Percentiles rank a stretch among this genome's conserved stretches.
Conservation (phyloP, 2,329 filamentous ascomycete genomes). For the Penicillium vulpinum region DNA sequence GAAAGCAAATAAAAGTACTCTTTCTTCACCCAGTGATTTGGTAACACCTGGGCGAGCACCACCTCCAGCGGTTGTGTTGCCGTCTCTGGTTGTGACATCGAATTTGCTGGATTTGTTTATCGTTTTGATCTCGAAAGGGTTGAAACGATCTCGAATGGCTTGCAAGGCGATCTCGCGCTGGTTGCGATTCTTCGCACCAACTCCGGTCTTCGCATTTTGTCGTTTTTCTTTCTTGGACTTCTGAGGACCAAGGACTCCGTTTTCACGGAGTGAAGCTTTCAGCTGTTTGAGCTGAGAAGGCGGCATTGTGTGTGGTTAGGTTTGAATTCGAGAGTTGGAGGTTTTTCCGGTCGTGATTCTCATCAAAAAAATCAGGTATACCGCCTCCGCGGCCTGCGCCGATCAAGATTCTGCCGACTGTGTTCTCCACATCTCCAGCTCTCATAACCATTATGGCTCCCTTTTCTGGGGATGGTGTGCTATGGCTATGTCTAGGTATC, state of each 20-base stretch:
- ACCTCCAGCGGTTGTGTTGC: conserved; percentile 51
- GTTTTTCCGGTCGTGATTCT: conserved; percentile 25
- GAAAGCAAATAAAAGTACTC: conserved; percentile 51
- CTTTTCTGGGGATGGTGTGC: conserved; percentile 37
- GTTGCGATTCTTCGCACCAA: conserved; percentile 70
- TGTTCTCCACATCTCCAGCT: conserved; percentile 23
- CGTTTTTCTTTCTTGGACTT: conserved; percentile 95
- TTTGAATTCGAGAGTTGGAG: conserved; percentile 21
- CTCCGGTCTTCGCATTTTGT: conserved; percentile 66
- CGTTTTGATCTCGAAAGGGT: conserved; percentile 92
- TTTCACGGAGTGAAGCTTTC: conserved; percentile 84
- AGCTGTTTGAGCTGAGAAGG: conserved; percentile 95
- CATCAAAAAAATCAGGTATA: conserved; percentile 33
- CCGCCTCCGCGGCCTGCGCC: conserved; percentile 33
- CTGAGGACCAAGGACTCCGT: conserved; percentile 86
- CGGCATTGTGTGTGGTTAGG: conserved; percentile 62
- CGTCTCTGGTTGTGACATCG: conserved; percentile 70
- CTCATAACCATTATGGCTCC: conserved; percentile 31
- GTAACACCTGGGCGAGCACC: conserved; percentile 77
- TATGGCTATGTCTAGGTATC: conserved; percentile 44
- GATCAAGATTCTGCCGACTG: conserved; percentile 32
- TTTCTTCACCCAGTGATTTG: conserved; percentile 83
- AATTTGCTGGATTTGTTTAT: conserved; percentile 78
- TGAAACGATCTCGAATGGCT: conserved; percentile 91
- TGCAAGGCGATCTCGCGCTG: conserved; percentile 76